Percentiles rank a stretch among this genome's conserved stretches.
Evolutionary conservation across 208 protist genomes (phyloP).

Genomic region (Acanthamoeba royreba): DNA sequence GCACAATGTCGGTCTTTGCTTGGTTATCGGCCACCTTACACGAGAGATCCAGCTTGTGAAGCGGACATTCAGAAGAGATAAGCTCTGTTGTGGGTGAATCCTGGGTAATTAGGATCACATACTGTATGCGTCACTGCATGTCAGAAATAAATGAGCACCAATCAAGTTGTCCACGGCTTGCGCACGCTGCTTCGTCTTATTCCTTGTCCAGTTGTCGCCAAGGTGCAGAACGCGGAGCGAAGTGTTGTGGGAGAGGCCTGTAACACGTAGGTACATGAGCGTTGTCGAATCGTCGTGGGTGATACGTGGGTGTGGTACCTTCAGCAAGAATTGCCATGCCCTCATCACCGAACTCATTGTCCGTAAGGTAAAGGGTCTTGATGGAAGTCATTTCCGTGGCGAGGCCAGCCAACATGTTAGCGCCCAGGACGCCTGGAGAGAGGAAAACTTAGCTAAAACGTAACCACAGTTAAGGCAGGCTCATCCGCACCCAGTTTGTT

Average conservation of each 20-base stretch:
- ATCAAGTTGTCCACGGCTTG: constrained; percentile 23
- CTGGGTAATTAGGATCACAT: background rate
- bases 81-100: background rate
- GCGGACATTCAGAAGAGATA: background rate
- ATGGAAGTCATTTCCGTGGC: constrained; percentile 56
- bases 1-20: constrained; percentile 55
- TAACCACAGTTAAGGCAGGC: background rate
- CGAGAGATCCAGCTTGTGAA: background rate
- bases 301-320: background rate
- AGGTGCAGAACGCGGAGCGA: constrained; percentile 52
- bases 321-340: constrained; percentile 63
- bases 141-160: background rate
- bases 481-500: background rate
- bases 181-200: background rate
- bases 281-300: background rate
- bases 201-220: constrained; percentile 40
- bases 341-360: constrained; percentile 73
- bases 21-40: background rate
- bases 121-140: background rate
- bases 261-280: background rate
- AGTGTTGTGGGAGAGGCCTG: constrained; percentile 47
- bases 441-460: background rate
- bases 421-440: constrained; percentile 55
- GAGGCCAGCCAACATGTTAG: constrained; percentile 58
- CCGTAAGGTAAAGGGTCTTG: constrained; percentile 48